Base-by-base conservation (phyloP, 2,329 filamentous ascomycete species). In the Pseudofabraea citricarpa region DNA sequence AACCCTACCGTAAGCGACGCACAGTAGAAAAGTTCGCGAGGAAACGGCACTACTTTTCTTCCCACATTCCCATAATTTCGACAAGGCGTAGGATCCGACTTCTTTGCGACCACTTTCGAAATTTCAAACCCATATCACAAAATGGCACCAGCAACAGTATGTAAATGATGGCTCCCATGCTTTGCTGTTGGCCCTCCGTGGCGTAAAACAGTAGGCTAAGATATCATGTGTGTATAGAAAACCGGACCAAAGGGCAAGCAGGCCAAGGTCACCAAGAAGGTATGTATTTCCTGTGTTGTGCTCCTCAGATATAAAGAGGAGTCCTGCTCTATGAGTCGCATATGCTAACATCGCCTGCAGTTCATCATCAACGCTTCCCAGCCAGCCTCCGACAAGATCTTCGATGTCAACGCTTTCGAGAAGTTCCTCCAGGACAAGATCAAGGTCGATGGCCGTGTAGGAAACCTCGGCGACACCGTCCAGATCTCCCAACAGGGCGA, bases 341-440 rank as follows among this genome's bases (percentile, higher is more conserved):
- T 12, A n/a, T 32, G 26, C 22, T 23, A 32, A 32, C 15, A 32
- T 15, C n/a, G 7, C 10, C 10, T 22, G 10, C 60, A 94, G 91
- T 98, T 89, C 85, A 85, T 95, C 79, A 97, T 98, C 87, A 95
- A 98, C 79, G 91, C 90, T 72, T 90, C 88, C 65, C 91, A 97
- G 77, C 93, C 93, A 64, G 90, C 90, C 62, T 87, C 83, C 77
- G 93, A 98, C 83, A 97, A 97, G 85, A 98, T 98, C 83, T 97
- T 98, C 83, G 93, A 98, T 73, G 84, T 95, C 70, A 83, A 87
- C 64, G 90, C 90, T 61, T 98, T 98, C 72, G 90, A 96, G 79
- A 97, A 97, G 84, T 98, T 98, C 87, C 87, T 98, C 55, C 90
- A 96, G 82, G 93, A 97, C 75, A 90, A 87, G 77, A 95, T 98